Base-by-base conservation (phyloP, 75 land plant genomes). In the Ceratopteris richardii region DNA sequence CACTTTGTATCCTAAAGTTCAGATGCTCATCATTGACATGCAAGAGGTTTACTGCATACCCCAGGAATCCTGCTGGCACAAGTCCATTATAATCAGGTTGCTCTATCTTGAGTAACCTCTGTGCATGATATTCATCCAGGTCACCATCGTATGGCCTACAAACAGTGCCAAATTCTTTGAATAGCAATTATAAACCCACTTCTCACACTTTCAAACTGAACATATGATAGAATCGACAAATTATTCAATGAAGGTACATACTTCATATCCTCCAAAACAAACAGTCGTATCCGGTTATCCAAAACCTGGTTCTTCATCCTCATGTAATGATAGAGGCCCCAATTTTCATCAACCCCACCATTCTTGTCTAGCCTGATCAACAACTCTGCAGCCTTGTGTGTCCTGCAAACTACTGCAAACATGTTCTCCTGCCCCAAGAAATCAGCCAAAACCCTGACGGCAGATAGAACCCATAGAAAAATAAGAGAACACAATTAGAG, bases 371-470 rank as follows among this genome's bases (percentile, higher is more conserved):
- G 74, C 41, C 27, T 44, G 66, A 84, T 88, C 25, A 92, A 71
- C 25, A 74, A 70, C 43, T 72, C 70, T n/a, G 83, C 70, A 28
- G 84, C 87, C 54, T 76, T 75, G 70, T 29, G 64, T 14, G 89
- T 77, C 64, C 73, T 80, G 70, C 98, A 93, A 2, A 93, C 98
- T 62, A 88, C 63, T 42, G 80, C 89, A 39, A 88, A 47, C 89
- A 93, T 85, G 26, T 50, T 85, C n/a, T 85, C 83, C 56, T 60
- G 20, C 43, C 95, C 98, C 46, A 93, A 31, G 56, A 82, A 93
- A 57, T 85, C 90, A 9, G 94, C 69, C 9, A 93, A 60, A 27
- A 75, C 71, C 73, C 98, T 88, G 77, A 5, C 18, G 43, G 22
- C 0, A 61, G 12, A 65, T 18, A 33, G 7, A 3, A 33, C 7